Conservation (phyloP, 129 eudicot species). For the Helianthus tuberosus region DNA sequence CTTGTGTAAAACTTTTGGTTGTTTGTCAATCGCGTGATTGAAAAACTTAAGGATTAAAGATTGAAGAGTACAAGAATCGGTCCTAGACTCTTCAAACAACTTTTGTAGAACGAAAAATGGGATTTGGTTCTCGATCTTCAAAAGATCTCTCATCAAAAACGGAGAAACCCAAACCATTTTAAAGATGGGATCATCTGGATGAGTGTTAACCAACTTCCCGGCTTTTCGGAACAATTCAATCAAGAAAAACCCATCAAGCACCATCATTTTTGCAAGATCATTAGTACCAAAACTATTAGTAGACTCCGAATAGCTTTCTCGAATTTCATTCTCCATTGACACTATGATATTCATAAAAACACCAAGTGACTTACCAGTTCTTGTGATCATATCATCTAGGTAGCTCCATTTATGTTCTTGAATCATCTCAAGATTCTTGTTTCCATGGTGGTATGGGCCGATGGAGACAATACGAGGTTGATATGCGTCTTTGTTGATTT, state of each 20-base stretch:
- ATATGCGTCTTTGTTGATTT: conserved; percentile 38
- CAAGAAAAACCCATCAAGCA: conserved; percentile 42
- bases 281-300: conserved; percentile 7
- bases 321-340: conserved; percentile 22
- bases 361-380: conserved; percentile 24
- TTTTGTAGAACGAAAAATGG: conserved; percentile 36
- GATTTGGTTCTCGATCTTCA: conserved; percentile 35
- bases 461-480: conserved; percentile 39
- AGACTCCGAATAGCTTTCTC: conserved; percentile 38
- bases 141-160: not conserved
- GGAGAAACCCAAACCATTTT: conserved; percentile 40
- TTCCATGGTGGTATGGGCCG: conserved; percentile 43
- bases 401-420: conserved; percentile 44
- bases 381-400: conserved; percentile 21
- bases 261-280: conserved; percentile 49
- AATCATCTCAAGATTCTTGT: conserved; percentile 39
- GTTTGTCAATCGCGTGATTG: conserved; percentile 21
- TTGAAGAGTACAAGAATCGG: conserved; percentile 17
- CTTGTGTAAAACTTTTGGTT: not conserved
- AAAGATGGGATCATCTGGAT: conserved; percentile 36
- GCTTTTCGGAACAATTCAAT: conserved; percentile 42
- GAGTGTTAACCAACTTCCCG: conserved; percentile 21
- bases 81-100: conserved; percentile 19
- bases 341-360: conserved; percentile 7
- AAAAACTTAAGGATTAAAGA: conserved; percentile 34